Evolutionary conservation across 257 asterid species (phyloP), one percentile per base, ranked within the genome.

Genomic region (Capsicum pubescens): DNA sequence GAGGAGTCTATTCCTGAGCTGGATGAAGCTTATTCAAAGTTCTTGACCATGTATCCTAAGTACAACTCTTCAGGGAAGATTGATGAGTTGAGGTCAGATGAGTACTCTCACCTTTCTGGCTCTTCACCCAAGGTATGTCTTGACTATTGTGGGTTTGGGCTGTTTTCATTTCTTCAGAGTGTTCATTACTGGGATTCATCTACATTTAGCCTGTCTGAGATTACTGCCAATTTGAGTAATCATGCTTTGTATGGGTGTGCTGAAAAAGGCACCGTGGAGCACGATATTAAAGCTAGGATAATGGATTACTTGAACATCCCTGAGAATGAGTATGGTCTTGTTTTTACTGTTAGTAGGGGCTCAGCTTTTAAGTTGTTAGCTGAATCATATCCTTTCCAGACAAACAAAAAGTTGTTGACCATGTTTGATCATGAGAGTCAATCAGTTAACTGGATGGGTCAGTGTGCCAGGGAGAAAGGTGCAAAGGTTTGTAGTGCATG

Each of bases 381-480:
- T 80, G 99, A 97, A 78, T 95, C 98, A 0, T 97, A 97, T 87
- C 99, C 99, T 84, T 97, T 97, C 59, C 99, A 95, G 32, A 90
- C 99, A 8, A 97, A 97, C 91, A 97, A 95, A 89, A 93, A 94
- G 86, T 71, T 97, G 90, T 83, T 97, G 89, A 95, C 99, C 7
- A 97, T 97, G 99, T 97, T 93, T 76, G 99, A 97, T 90, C 99
- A 97, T 4, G 99, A 97, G 83, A 97, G 99, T 80, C 99, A 97
- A 84, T 95, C 99, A 2, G 95, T 97, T 81, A 95, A 92, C 87
- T 93, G 97, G 99, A 95, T 97, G 99, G 98, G 91, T 85, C 99
- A 95, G 83, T 92, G 97, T 83, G 99, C 99, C 63, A 86, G 91
- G 83, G 99, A 93, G 88, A 97, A 97, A 87, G 99, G 99, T 39